These are phyloP conservation scores for Halophytophthora polymorphica DNA, from an alignment of 352 stramenopile genomes.

Conservation along the genomic window DNA sequence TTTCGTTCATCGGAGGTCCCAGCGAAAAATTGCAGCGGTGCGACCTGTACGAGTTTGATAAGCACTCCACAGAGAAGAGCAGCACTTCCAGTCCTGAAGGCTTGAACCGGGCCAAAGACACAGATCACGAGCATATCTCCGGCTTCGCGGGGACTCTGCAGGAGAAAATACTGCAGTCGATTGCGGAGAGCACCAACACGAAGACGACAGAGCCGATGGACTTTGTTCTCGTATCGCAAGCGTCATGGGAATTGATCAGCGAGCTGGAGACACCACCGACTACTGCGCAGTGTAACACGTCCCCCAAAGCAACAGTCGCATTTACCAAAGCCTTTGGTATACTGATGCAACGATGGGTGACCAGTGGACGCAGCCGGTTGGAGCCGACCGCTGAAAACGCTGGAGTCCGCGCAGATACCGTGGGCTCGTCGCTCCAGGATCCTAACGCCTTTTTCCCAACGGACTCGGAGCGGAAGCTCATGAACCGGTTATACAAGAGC, in stretches of 20 bases:
- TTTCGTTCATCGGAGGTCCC: slow-evolving; percentile 29
- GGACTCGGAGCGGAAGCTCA: slow-evolving; percentile 44
- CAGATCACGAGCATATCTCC: neutral
- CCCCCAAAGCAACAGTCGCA: neutral
- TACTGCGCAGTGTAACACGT: neutral
- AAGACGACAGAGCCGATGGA: slow-evolving; percentile 27
- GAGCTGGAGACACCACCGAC: slow-evolving; percentile 28
- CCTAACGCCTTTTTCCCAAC: slow-evolving; percentile 19
- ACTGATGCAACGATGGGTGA: slow-evolving; percentile 32
- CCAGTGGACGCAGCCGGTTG: slow-evolving; percentile 36
- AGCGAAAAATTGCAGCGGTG: slow-evolving; percentile 25
- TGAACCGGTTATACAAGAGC: slow-evolving; percentile 68
- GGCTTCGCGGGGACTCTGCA: slow-evolving; percentile 17
- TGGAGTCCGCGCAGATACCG: neutral
- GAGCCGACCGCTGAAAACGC: neutral
- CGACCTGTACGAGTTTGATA: slow-evolving; percentile 27
- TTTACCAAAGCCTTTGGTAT: slow-evolving; percentile 31
- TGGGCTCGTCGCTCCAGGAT: neutral
- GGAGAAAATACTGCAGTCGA: slow-evolving; percentile 38
- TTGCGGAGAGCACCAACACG: slow-evolving; percentile 22
- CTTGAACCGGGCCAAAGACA: neutral
- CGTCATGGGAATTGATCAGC: slow-evolving; percentile 54
- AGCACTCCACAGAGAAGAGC: neutral
- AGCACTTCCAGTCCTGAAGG: neutral
- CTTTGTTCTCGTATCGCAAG: slow-evolving; percentile 48